phyloP scores from a whole-genome alignment of 2,329 filamentous ascomycete genomes.

The Aspergillus vadensis region DNA sequence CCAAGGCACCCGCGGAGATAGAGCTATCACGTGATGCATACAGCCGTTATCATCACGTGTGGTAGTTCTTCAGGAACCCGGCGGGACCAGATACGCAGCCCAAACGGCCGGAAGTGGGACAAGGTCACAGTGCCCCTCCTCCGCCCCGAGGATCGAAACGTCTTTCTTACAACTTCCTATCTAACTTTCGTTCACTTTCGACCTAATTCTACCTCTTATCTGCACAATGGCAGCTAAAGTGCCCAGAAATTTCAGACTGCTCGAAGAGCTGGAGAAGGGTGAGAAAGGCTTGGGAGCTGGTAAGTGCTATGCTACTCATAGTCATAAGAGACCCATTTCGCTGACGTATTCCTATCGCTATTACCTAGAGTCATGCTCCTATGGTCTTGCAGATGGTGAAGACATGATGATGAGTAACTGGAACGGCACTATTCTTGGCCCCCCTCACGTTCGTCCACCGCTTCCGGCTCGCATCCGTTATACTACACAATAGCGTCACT shows the following conservation, averaged over 20 bases:
- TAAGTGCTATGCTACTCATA: constrained; percentile 21
- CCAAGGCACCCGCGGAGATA: constrained; percentile 24
- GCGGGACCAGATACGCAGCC: constrained; percentile 5
- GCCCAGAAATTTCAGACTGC: constrained; percentile 90
- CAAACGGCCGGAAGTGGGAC: constrained; percentile 9
- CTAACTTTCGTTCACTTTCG: neutral
- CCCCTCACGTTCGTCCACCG: constrained; percentile 75
- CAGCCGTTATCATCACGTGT: constrained; percentile 21
- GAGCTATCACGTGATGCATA: constrained; percentile 19
- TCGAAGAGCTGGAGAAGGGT: constrained; percentile 98
- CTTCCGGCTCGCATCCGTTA: neutral
- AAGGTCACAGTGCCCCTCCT: constrained; percentile 25
- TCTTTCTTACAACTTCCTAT: constrained; percentile 14
- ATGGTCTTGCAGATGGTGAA: constrained; percentile 89
- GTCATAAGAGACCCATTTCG: constrained; percentile 12
- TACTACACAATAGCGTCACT: constrained; percentile 12
- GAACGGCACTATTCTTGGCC: constrained; percentile 96
- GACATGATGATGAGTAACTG: constrained; percentile 97
- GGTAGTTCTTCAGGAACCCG: constrained; percentile 9
- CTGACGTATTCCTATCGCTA: constrained; percentile 28
- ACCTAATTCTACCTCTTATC: neutral
- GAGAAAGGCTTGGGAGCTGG: constrained; percentile 95
- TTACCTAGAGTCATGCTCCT: constrained; percentile 84
- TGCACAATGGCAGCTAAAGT: constrained; percentile 69
- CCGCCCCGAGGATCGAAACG: constrained; percentile 16